Conservation (phyloP, 495 filamentous ascomycete genomes). For the Penicillium pancosmium region DNA sequence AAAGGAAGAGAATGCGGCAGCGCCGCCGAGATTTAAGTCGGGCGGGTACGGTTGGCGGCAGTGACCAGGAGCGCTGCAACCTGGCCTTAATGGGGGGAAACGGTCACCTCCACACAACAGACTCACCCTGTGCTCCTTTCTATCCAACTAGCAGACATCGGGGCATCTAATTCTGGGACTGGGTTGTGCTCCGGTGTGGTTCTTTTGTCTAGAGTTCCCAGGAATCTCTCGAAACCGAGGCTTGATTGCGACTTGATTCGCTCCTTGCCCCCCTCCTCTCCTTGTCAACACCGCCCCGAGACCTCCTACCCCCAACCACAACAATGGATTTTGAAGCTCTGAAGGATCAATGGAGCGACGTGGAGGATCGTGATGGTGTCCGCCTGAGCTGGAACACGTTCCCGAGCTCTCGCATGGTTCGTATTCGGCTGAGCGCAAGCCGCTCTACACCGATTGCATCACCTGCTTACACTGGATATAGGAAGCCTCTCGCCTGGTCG, state of each 20-base stretch:
- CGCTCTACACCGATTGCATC: constrained; percentile 20
- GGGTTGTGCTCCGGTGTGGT: constrained; percentile 39
- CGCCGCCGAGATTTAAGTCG: constrained; percentile 40
- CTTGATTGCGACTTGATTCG: constrained; percentile 20
- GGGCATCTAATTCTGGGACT: constrained; percentile 29
- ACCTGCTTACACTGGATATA: constrained; percentile 41
- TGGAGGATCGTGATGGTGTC: constrained; percentile 96
- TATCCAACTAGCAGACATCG: constrained; percentile 22
- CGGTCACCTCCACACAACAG: constrained; percentile 41
- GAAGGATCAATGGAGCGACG: constrained; percentile 97
- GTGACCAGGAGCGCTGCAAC: constrained; percentile 50
- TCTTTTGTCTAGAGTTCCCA: constrained; percentile 22
- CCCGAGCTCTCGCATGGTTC: constrained; percentile 94
- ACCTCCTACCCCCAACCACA: constrained; percentile 29
- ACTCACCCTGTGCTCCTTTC: constrained; percentile 21
- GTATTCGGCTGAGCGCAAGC: constrained; percentile 25
- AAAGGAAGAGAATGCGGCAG: constrained; percentile 36
- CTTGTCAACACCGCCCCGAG: constrained; percentile 33
- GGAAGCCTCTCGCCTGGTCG: constrained; percentile 97
- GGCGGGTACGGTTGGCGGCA: constrained; percentile 37
- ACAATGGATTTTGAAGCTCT: constrained; percentile 77
- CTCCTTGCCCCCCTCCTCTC: constrained; percentile 26
- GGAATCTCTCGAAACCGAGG: constrained; percentile 21
- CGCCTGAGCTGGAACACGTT: constrained; percentile 99
- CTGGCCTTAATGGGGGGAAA: constrained; percentile 46